phyloP scores from a whole-genome alignment of 2,329 filamentous ascomycete species.

The Madurella mycetomatis region DNA sequence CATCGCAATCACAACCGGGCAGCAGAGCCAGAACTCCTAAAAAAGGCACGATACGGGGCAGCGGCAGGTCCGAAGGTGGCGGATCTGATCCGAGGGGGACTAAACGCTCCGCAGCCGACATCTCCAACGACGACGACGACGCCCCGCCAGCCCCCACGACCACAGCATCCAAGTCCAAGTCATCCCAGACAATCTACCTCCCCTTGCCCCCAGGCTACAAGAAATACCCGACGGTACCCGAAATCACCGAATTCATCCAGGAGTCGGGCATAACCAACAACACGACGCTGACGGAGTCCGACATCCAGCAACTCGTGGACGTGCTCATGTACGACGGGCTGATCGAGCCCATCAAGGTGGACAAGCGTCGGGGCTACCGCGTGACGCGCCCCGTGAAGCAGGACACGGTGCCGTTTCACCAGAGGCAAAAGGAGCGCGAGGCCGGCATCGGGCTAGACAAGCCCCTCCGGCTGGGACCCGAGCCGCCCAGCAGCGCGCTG shows the following conservation, averaged over 20 bases:
- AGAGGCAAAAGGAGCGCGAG: conserved; percentile 32
- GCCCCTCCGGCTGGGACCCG: conserved; percentile 30
- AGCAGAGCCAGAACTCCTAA: conserved; percentile 44
- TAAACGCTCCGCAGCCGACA: conserved; percentile 49
- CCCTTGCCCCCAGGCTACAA: conserved; percentile 63
- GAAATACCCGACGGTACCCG: conserved; percentile 73
- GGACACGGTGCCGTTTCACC: conserved; percentile 26
- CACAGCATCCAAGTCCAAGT: conserved; percentile 1
- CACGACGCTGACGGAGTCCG: conserved; percentile 63
- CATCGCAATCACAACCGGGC: conserved; percentile 27
- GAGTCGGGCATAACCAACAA: conserved; percentile 66
- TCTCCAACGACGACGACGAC: conserved; percentile 38
- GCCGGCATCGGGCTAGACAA: conserved; percentile 26
- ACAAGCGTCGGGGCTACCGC: conserved; percentile 49
- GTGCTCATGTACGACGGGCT: conserved; percentile 86
- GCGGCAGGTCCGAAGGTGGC: conserved; percentile 32
- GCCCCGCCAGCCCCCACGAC: conserved; percentile 28
- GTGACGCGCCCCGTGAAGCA: conserved; percentile 47
- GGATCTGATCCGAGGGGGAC: conserved; percentile 33
- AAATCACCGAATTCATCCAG: conserved; percentile 72
- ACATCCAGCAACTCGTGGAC: conserved; percentile 81
- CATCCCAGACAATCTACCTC: conserved; percentile 37
- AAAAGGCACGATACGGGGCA: conserved; percentile 52
- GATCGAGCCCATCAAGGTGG: conserved; percentile 60
- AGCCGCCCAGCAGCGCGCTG: conserved; percentile 61